Evolutionary conservation across 306 rosid genomes (phyloP), one percentile per base, ranked within the genome.

Genomic region (Trichosanthes cucumerina): DNA sequence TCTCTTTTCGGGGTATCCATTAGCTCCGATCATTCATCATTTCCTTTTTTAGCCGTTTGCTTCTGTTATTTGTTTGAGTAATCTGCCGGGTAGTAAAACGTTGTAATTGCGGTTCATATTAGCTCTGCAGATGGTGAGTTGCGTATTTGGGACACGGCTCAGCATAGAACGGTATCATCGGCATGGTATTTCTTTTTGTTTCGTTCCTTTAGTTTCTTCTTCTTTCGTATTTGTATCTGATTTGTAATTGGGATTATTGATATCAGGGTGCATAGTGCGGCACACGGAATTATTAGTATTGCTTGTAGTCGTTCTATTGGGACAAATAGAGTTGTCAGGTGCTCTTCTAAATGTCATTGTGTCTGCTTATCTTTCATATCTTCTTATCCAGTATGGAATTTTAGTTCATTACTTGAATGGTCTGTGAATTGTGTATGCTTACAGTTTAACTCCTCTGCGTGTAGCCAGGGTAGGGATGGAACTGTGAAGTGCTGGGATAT

Each of bases 381-480:
- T 58, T 53, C 44, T 21, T 59, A 9, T 23, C 47, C 49, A 14
- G 53, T 71, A 74, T 36, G 26, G 19, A 24, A 38, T 28, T 16
- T 36, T 36, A 18, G 9, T n/a, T 54, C 15, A 16, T 57, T 13
- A 12, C 12, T 72, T 75, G 6, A n/a, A 38, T 10, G 49, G 47
- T 43, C 79, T 80, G 34, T 5, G 39, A 59, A 53, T 80, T 86
- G 73, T 76, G 26, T 78, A 12, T 13, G 46, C 62, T 65, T 24
- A 70, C 43, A 39, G 36, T 60, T 43, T 5, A 44, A 52, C 41
- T 31, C 43, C 77, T 73, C 14, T 90, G 31, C 74, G 26, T 88
- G 82, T 81, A 95, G 99, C 87, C 99, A 92, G 90, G 97, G 99
- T 44, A 95, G 97, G 85, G 99, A 95, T 86, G 99, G 97, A 79